Percentiles rank a stretch among this genome's conserved stretches.
phyloP scores from a whole-genome alignment of 2,329 filamentous ascomycete species.

The Oidium heveae region DNA sequence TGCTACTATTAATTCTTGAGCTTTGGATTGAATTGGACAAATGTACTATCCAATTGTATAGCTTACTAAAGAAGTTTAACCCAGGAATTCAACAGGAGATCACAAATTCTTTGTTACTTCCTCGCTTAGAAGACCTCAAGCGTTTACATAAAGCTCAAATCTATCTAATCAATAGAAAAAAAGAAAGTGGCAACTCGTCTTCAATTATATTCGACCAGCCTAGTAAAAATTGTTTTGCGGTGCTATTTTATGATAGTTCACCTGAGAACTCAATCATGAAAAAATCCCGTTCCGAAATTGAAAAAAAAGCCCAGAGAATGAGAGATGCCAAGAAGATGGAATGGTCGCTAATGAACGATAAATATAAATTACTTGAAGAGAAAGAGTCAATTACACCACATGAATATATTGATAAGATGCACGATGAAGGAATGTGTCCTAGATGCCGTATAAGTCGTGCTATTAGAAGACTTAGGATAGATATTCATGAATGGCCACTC shows the following conservation, averaged over 20 bases:
- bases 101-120: constrained; percentile 29
- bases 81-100: constrained; percentile 24
- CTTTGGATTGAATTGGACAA: constrained; percentile 32
- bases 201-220: constrained; percentile 24
- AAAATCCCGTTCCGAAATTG: constrained; percentile 11
- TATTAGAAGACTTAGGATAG: constrained; percentile 19
- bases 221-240: constrained; percentile 14
- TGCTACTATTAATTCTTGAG: constrained; percentile 28
- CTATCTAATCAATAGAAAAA: constrained; percentile 20
- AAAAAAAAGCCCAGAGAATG: constrained; percentile 14
- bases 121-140: constrained; percentile 21
- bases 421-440: constrained; percentile 16
- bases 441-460: constrained; percentile 18
- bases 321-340: constrained; percentile 16
- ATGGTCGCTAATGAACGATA: background rate
- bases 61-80: constrained; percentile 24
- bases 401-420: constrained; percentile 14
- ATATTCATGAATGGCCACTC: constrained; percentile 23
- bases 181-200: constrained; percentile 2
- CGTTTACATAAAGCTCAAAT: constrained; percentile 23
- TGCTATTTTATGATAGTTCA: constrained; percentile 2
- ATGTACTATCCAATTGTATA: constrained; percentile 17
- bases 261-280: background rate
- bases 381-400: constrained; percentile 12
- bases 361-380: constrained; percentile 16